Evolutionary conservation across 768 basidiomycete genomes (phyloP).

Genomic region (Collybiopsis luxurians): DNA sequence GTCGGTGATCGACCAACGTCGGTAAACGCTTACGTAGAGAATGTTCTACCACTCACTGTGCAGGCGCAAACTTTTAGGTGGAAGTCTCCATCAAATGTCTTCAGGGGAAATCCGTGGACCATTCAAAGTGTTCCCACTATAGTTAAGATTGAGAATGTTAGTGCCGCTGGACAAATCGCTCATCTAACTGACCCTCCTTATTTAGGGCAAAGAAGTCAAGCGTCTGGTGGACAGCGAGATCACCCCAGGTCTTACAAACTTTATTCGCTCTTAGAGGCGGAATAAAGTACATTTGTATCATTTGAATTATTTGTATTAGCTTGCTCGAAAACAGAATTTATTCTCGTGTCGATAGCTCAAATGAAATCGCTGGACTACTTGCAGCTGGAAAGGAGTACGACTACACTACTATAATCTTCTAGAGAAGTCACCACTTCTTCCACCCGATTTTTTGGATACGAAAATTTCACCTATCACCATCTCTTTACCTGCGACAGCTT

Average conservation of each 20-base stretch:
- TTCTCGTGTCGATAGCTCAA: too few relatives aligned
- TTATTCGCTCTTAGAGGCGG: neutral
- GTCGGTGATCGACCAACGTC: conserved; percentile 67
- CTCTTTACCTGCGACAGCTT: conserved; percentile 83
- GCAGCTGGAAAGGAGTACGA: too few relatives aligned
- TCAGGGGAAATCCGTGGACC: conserved; percentile 63
- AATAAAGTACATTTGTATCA: neutral
- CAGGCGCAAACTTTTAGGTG: conserved; percentile 42
- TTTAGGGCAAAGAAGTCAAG: conserved; percentile 35
- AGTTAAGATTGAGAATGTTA: conserved; percentile 55
- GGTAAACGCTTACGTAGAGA: conserved; percentile 29
- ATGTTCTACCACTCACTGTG: too few relatives aligned
- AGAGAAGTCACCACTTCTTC: conserved; percentile 69
- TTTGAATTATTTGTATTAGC: too few relatives aligned
- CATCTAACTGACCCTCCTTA: conserved; percentile 4
- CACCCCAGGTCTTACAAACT: conserved; percentile 3
- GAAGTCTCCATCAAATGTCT: conserved; percentile 57
- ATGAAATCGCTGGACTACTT: too few relatives aligned
- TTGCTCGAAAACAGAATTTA: too few relatives aligned
- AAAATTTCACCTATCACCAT: conserved; percentile 75
- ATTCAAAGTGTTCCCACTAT: conserved; percentile 64
- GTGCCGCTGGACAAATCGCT: conserved; percentile 19
- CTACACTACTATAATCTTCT: too few relatives aligned
- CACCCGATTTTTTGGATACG: conserved; percentile 69
- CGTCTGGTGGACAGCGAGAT: conserved; percentile 46